These are phyloP conservation scores for Entoloma clypeatum DNA, from an alignment of 1,284 basidiomycete genomes.

Conservation along the genomic window DNA sequence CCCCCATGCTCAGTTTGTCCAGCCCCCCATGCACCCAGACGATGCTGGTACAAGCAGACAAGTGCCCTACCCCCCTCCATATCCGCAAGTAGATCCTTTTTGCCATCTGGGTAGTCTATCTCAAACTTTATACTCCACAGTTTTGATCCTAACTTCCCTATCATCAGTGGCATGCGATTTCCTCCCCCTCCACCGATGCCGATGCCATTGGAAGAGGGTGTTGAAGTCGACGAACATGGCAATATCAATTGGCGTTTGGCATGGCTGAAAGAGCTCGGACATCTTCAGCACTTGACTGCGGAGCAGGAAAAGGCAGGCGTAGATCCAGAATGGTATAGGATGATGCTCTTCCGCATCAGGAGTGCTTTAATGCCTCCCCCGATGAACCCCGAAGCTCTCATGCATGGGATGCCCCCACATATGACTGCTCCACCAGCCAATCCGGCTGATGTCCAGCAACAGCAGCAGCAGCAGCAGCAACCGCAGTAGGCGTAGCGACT, in stretches of 20 bases:
- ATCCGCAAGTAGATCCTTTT: constrained; percentile 38
- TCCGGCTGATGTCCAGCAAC: constrained; percentile 36
- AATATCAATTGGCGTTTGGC: constrained; percentile 74
- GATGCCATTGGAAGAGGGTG: constrained; percentile 57
- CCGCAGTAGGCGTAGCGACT: constrained; percentile 18
- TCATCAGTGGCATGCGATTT: constrained; percentile 63
- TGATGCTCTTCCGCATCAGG: constrained; percentile 74
- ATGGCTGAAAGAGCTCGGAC: constrained; percentile 73
- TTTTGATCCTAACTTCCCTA: constrained; percentile 64
- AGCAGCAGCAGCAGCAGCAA: constrained; percentile 30
- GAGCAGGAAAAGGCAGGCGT: constrained; percentile 77
- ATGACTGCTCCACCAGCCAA: constrained; percentile 36
- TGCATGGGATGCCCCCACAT: constrained; percentile 50
- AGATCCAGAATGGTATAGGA: constrained; percentile 76
- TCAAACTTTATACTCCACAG: constrained; percentile 30
- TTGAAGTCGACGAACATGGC: constrained; percentile 73
- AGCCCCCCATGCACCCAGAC: constrained; percentile 52
- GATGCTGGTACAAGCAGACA: constrained; percentile 53
- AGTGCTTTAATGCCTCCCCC: constrained; percentile 62
- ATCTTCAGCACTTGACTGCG: constrained; percentile 63
- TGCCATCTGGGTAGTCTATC: constrained; percentile 13
- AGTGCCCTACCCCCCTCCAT: constrained; percentile 53
- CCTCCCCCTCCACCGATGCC: constrained; percentile 49
- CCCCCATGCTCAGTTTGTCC: constrained; percentile 51
- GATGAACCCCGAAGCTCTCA: constrained; percentile 52